Percentiles rank a stretch among this genome's conserved stretches.
Conservation (phyloP, 495 filamentous ascomycete species). For the Aspergillus asperescens region DNA sequence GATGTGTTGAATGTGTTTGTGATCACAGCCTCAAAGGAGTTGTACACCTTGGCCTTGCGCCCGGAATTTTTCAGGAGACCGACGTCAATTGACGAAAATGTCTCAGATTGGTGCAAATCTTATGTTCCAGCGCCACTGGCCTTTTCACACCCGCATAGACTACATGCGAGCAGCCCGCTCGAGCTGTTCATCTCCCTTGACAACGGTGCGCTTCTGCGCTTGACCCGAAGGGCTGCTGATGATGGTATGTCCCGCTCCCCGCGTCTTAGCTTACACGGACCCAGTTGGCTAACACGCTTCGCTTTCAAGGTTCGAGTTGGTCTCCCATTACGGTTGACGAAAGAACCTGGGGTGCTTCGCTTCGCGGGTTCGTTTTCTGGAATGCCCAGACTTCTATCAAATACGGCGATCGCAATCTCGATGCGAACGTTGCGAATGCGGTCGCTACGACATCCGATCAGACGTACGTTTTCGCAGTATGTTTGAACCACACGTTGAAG, state of each 20-base stretch:
- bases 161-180: constrained; percentile 64
- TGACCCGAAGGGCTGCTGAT: constrained; percentile 60
- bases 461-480: constrained; percentile 74
- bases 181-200: constrained; percentile 75
- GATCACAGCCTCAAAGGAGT: constrained; percentile 68
- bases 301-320: constrained; percentile 55
- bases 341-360: constrained; percentile 66
- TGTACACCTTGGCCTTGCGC: constrained; percentile 74
- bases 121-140: constrained; percentile 64
- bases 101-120: constrained; percentile 71
- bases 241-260: constrained; percentile 48
- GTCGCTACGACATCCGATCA: constrained; percentile 60
- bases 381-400: constrained; percentile 58
- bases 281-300: constrained; percentile 16
- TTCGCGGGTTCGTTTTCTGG: constrained; percentile 69
- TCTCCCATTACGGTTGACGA: constrained; percentile 73
- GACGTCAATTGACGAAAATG: constrained; percentile 61
- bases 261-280: background rate
- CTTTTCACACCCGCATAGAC: constrained; percentile 73
- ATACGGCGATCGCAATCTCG: constrained; percentile 61
- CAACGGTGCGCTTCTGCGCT: constrained; percentile 72
- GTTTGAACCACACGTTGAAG: constrained; percentile 77
- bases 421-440: constrained; percentile 57
- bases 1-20: constrained; percentile 77
- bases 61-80: constrained; percentile 72